Base-by-base conservation (phyloP, 352 stramenopile genomes). In the Pythium utonaiense region DNA sequence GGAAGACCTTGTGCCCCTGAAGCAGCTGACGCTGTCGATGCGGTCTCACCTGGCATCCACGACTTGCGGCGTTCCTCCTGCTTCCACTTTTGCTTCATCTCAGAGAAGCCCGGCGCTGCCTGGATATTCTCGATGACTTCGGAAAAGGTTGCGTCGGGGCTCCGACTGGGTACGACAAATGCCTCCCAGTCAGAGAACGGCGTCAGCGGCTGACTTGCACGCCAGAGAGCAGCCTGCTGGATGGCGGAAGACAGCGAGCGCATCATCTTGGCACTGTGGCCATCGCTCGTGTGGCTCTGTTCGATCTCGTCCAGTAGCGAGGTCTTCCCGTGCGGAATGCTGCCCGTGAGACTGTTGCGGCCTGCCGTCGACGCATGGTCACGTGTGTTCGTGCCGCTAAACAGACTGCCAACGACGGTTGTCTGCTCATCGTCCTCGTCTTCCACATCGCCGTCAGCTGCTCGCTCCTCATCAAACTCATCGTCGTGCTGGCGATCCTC, bases 401-500 rank as follows among this genome's bases (percentile, higher is more conserved):
- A 73, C 12, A 95, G 48, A 67, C 83, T 93, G 1, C 85, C 85
- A 9, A 95, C 81, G 6, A 93, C 55, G 0, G 83, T 95, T 1
- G 85, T 93, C 41, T 91, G 74, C 42, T 91, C 85, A 45, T 92
- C 81, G 34, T 89, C 81, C 49, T 91, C 80, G 17, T 88, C 78
- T 41, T 89, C 81, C 8, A 70, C 66, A 6, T 79, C 70, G 6
- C 70, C 77, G n/a, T 85, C 77, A 24, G 78, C 70, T 12, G 33
- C 64, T 8, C 30, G 41, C 41, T 89, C 80, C 7, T 71, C 63
- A 27, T 74, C 60, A 7, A 47, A 47, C n/a, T 63, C 56, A 17
- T 74, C 68, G 45, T 83, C 70, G 60, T 79, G 66, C 4, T 77
- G 70, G 6, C 74, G 73, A 10, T 91, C 81, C 49, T 90, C 81